Percentiles rank a stretch among this genome's conserved stretches.
These are phyloP conservation scores for Gossypium sturtianum DNA, from an alignment of 345 rosid species.

Conservation along the genomic window DNA sequence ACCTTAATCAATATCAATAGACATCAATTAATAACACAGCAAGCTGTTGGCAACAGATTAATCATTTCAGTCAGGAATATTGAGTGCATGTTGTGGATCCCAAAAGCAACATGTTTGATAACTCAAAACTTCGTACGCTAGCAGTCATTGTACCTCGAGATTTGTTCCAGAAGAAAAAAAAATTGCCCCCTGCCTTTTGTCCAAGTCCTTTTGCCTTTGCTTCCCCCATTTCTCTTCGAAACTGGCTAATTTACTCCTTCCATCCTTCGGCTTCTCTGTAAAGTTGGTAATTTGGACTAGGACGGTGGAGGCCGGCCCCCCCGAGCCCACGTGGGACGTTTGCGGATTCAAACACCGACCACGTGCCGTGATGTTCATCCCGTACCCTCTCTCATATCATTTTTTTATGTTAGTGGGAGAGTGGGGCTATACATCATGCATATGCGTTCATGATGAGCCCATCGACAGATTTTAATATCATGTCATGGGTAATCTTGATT, in stretches of 20 bases:
- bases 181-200: neutral
- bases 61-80: neutral
- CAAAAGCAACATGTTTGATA: neutral
- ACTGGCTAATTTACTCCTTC: neutral
- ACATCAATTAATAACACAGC: neutral
- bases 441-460: neutral
- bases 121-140: slow-evolving; percentile 34
- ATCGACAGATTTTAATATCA: neutral
- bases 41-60: neutral
- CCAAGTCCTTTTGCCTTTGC: neutral
- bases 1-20: neutral
- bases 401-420: neutral
- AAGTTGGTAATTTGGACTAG: neutral
- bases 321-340: neutral
- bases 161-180: neutral
- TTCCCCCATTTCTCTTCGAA: neutral
- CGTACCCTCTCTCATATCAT: neutral
- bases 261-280: neutral
- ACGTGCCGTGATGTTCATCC: neutral
- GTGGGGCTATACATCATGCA: neutral
- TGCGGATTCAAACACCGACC: neutral
- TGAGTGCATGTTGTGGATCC: slow-evolving; percentile 1
- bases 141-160: slow-evolving; percentile 19
- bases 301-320: neutral
- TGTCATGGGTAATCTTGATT: neutral